phyloP scores from a whole-genome alignment of 164 flowering plant genomes.

The Annona squamosa region DNA sequence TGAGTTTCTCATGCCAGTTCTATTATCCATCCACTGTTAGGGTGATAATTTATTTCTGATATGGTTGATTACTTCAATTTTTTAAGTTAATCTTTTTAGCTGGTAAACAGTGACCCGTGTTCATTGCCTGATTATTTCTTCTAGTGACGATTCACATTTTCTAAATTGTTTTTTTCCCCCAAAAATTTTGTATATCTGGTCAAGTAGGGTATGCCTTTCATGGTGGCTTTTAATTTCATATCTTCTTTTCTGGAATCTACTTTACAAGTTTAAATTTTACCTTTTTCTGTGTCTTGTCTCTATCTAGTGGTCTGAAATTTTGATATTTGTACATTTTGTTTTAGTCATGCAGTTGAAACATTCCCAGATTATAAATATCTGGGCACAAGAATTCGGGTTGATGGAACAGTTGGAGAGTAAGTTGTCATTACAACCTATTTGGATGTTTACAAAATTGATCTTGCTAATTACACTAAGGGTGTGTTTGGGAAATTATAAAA shows the following conservation, averaged over 20 bases:
- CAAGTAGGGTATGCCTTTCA: no score
- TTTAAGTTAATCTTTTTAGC: neutral
- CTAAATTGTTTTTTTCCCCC: no score
- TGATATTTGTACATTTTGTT: conserved; percentile 6
- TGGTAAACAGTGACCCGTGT: neutral
- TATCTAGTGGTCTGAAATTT: neutral
- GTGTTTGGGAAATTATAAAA: no score
- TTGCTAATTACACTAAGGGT: neutral
- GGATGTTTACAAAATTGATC: neutral
- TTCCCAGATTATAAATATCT: conserved; percentile 74
- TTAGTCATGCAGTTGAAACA: conserved; percentile 60
- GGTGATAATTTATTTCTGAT: neutral
- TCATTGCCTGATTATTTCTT: neutral
- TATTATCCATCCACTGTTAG: neutral
- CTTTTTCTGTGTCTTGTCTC: neutral
- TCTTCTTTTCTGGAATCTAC: neutral
- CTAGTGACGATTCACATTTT: neutral
- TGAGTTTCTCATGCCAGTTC: neutral
- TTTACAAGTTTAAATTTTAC: neutral
- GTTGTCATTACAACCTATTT: conserved; percentile 8
- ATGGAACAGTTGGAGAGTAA: conserved; percentile 80
- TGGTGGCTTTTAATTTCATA: no score
- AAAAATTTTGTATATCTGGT: no score
- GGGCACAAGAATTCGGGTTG: conserved; percentile 75
- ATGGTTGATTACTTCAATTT: no score